Conservation (phyloP, 257 asterid genomes). For the Coffea canephora region DNA sequence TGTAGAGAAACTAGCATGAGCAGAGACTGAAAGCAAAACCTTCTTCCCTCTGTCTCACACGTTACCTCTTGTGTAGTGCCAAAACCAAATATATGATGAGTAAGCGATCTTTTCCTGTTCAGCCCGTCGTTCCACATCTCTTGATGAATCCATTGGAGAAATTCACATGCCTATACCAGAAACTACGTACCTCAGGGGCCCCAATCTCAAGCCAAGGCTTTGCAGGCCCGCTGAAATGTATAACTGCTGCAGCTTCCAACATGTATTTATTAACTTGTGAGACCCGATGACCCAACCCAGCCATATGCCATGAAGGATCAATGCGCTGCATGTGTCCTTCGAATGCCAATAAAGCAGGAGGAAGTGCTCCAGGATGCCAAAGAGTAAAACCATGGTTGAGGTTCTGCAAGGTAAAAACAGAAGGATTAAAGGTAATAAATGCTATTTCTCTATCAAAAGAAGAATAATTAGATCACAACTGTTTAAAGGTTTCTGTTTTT, state of each 20-base stretch:
- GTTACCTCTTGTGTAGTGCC: slow-evolving; percentile 31
- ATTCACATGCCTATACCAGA: slow-evolving; percentile 74
- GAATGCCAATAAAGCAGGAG: slow-evolving; percentile 82
- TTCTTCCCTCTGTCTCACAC: slow-evolving; percentile 82
- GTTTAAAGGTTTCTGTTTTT: not conserved
- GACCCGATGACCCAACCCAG: slow-evolving; percentile 63
- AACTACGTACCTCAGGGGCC: slow-evolving; percentile 46
- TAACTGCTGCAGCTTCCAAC: slow-evolving; percentile 56
- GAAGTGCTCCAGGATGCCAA: slow-evolving; percentile 85
- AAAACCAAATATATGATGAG: slow-evolving; percentile 17
- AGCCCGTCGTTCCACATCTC: slow-evolving; percentile 55
- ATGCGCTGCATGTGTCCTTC: slow-evolving; percentile 59
- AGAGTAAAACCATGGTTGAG: slow-evolving; percentile 58
- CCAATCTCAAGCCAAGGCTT: slow-evolving; percentile 89
- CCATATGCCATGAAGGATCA: slow-evolving; percentile 69
- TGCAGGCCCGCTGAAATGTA: slow-evolving; percentile 90
- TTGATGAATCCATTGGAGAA: slow-evolving; percentile 50
- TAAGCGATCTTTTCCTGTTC: slow-evolving; percentile 27
- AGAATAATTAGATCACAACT: not conserved
- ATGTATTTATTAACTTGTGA: slow-evolving; percentile 24
- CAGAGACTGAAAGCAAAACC: slow-evolving; percentile 85
- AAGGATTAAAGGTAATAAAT: not conserved
- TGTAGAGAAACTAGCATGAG: slow-evolving; percentile 32
- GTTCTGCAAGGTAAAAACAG: slow-evolving; percentile 38
- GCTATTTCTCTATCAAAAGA: not conserved